Conservation (phyloP, 2,329 filamentous ascomycete species). For the Penicillium sp. region DNA sequence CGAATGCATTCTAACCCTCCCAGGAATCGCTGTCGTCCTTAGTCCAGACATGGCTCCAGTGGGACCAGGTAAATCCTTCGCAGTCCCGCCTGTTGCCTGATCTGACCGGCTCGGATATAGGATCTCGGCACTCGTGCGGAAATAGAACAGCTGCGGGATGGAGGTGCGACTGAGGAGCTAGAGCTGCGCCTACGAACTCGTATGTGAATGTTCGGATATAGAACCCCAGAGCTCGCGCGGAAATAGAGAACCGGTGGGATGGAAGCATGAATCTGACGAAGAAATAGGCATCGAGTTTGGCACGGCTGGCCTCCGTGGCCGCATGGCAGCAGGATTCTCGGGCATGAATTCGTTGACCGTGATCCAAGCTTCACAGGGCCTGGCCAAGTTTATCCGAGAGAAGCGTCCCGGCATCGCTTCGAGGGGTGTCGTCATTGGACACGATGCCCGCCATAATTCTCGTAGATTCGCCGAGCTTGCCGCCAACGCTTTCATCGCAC, state of each 20-base stretch:
- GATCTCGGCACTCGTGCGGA: slow-evolving; percentile 54
- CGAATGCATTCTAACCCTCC: slow-evolving; percentile 5
- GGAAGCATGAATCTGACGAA: slow-evolving; percentile 6
- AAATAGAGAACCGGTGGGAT: no score
- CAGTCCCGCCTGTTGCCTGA: slow-evolving; percentile 17
- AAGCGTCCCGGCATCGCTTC: slow-evolving; percentile 43
- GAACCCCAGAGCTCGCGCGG: no score
- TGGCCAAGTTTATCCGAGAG: slow-evolving; percentile 58
- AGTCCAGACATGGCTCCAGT: slow-evolving; percentile 57
- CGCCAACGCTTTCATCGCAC: slow-evolving; percentile 58
- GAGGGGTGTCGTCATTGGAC: slow-evolving; percentile 58
- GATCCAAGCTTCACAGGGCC: slow-evolving; percentile 63
- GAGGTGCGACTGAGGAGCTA: slow-evolving; percentile 49
- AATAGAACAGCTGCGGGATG: slow-evolving; percentile 51
- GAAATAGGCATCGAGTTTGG: slow-evolving; percentile 57
- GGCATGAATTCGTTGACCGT: slow-evolving; percentile 60
- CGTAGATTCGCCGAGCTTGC: slow-evolving; percentile 59
- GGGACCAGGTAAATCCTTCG: slow-evolving; percentile 48
- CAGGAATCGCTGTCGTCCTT: slow-evolving; percentile 41
- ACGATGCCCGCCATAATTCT: slow-evolving; percentile 63
- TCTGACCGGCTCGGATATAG: slow-evolving; percentile 25
- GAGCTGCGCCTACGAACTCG: slow-evolving; percentile 53
- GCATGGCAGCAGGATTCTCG: slow-evolving; percentile 64
- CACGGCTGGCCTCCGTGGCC: slow-evolving; percentile 61
- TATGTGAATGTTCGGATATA: slow-evolving; percentile 21